A percentile compares a stretch with the other conserved stretches of the same genome.
Conservation (phyloP, 2,329 filamentous ascomycete species). For the Rutstroemia sp. region DNA sequence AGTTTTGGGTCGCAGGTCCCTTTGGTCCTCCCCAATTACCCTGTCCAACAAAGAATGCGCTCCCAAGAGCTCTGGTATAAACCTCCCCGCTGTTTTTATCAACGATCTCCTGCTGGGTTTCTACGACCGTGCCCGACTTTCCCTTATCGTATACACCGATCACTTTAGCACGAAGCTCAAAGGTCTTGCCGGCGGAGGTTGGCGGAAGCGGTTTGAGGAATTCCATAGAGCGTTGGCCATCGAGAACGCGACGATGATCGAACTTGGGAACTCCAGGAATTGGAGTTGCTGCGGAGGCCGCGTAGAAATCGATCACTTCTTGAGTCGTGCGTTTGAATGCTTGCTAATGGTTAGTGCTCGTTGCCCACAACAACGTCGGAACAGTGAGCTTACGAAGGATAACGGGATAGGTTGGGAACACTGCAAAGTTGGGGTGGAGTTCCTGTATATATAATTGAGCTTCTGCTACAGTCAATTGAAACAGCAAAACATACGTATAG, state of each 20-base stretch:
- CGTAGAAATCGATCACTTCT: slow-evolving; percentile 66
- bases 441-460: slow-evolving; percentile 46
- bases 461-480: background rate
- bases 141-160: slow-evolving; percentile 69
- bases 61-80: slow-evolving; percentile 52
- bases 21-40: slow-evolving; percentile 83
- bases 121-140: slow-evolving; percentile 59
- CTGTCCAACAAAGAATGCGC: slow-evolving; percentile 61
- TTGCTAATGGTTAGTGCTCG: slow-evolving; percentile 20
- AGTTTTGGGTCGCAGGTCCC: slow-evolving; percentile 72
- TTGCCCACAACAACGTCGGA: background rate
- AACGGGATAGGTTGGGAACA: slow-evolving; percentile 63
- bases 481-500: slow-evolving; percentile 59
- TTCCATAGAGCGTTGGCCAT: slow-evolving; percentile 58
- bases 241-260: slow-evolving; percentile 54
- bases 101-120: slow-evolving; percentile 58
- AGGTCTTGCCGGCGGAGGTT: slow-evolving; percentile 51
- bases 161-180: slow-evolving; percentile 57
- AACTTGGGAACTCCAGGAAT: slow-evolving; percentile 62
- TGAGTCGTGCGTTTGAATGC: slow-evolving; percentile 60
- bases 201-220: slow-evolving; percentile 58
- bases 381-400: slow-evolving; percentile 17
- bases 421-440: slow-evolving; percentile 75
- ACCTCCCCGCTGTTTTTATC: slow-evolving; percentile 50
- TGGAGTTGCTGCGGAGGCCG: slow-evolving; percentile 41